A percentile compares a stretch with the other conserved stretches of the same genome.
phyloP scores from a whole-genome alignment of 2,329 filamentous ascomycete genomes.

The Arthrobotrys pseudoclavata region DNA sequence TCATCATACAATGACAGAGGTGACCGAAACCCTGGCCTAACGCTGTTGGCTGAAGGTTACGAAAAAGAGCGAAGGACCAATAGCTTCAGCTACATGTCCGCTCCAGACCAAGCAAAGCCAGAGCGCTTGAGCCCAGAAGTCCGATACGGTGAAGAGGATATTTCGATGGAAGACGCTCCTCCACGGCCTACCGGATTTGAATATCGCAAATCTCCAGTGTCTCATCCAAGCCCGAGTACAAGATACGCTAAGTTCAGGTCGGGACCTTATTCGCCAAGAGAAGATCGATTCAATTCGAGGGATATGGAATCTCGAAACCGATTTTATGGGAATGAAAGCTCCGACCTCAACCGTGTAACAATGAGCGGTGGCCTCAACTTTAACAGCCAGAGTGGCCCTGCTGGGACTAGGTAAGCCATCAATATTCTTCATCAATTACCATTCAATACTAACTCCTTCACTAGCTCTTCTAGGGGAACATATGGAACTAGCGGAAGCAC shows the following conservation, averaged over 20 bases:
- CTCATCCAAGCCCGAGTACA: slow-evolving; percentile 51
- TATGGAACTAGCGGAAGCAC: slow-evolving; percentile 32
- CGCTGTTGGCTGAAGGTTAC: slow-evolving; percentile 36
- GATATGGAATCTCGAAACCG: slow-evolving; percentile 37
- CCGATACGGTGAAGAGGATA: slow-evolving; percentile 46
- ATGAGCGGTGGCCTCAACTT: slow-evolving; percentile 56
- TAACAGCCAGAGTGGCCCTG: slow-evolving; percentile 53
- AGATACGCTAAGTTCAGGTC: slow-evolving; percentile 54
- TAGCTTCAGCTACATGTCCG: slow-evolving; percentile 55
- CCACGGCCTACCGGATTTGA: slow-evolving; percentile 48
- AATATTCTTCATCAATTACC: background rate
- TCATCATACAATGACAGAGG: slow-evolving; percentile 40
- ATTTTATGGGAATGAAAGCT: slow-evolving; percentile 42
- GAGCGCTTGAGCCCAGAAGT: slow-evolving; percentile 49
- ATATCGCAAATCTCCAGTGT: slow-evolving; percentile 56
- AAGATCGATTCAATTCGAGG: slow-evolving; percentile 38
- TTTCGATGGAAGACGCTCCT: slow-evolving; percentile 54
- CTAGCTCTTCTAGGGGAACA: slow-evolving; percentile 27
- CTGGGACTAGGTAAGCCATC: slow-evolving; percentile 42
- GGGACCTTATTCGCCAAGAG: slow-evolving; percentile 52
- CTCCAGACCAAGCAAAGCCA: slow-evolving; percentile 44
- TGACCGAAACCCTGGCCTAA: slow-evolving; percentile 43
- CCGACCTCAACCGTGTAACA: slow-evolving; percentile 52
- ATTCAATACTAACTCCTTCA: background rate
- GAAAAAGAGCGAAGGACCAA: slow-evolving; percentile 55